Base-by-base conservation (phyloP, 2,329 filamentous ascomycete species). In the Iodosphaeria phyllophila region DNA sequence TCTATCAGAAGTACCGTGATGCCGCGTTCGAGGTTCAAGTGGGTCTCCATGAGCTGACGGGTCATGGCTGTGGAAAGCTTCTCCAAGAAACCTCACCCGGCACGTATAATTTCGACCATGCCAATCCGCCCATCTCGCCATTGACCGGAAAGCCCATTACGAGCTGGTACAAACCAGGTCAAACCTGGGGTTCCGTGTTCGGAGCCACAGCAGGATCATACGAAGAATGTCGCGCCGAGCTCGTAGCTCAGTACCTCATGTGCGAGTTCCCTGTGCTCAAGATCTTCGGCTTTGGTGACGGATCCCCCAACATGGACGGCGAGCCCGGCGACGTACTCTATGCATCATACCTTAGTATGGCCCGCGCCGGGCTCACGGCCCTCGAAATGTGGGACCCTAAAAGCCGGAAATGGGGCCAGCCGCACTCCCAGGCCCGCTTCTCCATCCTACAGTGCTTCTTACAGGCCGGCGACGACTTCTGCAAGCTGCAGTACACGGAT, bases 361-460 rank as follows among this genome's bases (percentile, higher is more conserved):
- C 89, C 9, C 71, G 84, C 18, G 82, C 83, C n/a, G 89, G 89
- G 31, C 60, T 98, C 22, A 68, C 73, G 5, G 77, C 84, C 2
- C 63, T 95, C 13, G 86, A 95, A 46, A 82, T 89, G 60, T 95
- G 83, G 83, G 83, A 93, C 41, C 83, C 83, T 5, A 84, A 84
- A 54, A 73, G 65, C 38, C 62, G 72, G 35, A 92, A 92, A 54
- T 92, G 84, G 84, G 84, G 84, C 6, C 84, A 92, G 50, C 67
- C 77, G 34, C 83, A 92, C 45, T 91, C 82, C 52, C 82, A 92
- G 51, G 84, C 83, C 13, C 76, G 84, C 8, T 93, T 83, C 53
- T 79, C 75, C 25, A 92, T 93, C 40, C 56, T 93, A 20, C 32
- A 64, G 43, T 84, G 72, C 38, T 84, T 93, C 63, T 63, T 93